Conservation (phyloP, 768 basidiomycete species). For the Boletus subparvulus region DNA sequence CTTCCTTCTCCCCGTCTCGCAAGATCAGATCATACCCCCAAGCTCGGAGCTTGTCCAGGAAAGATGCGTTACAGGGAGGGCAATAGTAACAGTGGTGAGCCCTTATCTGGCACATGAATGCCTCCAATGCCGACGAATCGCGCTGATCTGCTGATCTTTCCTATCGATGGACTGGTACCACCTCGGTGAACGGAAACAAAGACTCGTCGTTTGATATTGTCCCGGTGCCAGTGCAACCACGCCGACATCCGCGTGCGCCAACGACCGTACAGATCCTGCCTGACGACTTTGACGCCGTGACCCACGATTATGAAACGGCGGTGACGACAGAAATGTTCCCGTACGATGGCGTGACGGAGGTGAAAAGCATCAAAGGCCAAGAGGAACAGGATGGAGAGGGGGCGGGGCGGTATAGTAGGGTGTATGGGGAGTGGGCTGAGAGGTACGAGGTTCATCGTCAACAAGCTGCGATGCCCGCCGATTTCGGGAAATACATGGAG, state of each 20-base stretch:
- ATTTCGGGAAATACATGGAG: conserved; percentile 29
- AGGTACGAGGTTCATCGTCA: conserved; percentile 26
- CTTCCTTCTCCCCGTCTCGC: background rate
- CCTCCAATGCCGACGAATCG: background rate
- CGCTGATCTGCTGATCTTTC: conserved; percentile 15
- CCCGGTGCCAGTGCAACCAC: conserved; percentile 13
- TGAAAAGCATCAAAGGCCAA: conserved; percentile 13
- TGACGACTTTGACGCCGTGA: conserved; percentile 33
- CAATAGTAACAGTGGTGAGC: conserved; percentile 33
- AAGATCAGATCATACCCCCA: background rate
- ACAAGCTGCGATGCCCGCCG: conserved; percentile 23
- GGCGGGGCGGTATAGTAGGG: conserved; percentile 25
- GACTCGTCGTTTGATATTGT: conserved; percentile 36
- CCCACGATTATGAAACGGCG: conserved; percentile 28
- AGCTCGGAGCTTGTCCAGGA: background rate
- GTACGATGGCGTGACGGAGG: conserved; percentile 27
- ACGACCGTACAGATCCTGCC: conserved; percentile 33
- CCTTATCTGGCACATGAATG: background rate
- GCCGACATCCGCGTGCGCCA: conserved; percentile 30
- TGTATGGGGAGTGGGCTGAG: conserved; percentile 35
- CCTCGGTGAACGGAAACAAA: conserved; percentile 9
- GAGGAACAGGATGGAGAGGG: conserved; percentile 2
- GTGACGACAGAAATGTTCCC: conserved; percentile 25
- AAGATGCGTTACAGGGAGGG: conserved; percentile 26
- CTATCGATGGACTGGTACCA: conserved; percentile 9